Percentiles rank a stretch among this genome's conserved stretches.
These are phyloP conservation scores for Pseudozyma sp. DNA, from an alignment of 1,284 basidiomycete genomes.

Conservation along the genomic window DNA sequence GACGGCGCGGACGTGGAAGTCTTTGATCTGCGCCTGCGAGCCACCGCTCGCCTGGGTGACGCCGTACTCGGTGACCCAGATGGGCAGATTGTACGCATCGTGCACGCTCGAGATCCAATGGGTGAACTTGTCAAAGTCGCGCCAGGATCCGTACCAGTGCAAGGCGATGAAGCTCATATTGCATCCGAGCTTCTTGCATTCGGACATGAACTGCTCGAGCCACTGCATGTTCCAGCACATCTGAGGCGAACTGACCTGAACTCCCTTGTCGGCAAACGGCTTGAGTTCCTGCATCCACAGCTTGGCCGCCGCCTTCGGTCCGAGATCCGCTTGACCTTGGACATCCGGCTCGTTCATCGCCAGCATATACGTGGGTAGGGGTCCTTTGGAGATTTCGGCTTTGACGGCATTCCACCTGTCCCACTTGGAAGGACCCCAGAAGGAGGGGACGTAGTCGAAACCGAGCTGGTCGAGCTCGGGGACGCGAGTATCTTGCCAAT, in stretches of 20 bases:
- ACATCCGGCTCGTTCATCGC: slow-evolving; percentile 66
- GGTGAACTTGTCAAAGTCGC: slow-evolving; percentile 57
- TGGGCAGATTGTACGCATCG: slow-evolving; percentile 34
- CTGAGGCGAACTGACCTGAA: slow-evolving; percentile 61
- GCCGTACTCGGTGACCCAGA: slow-evolving; percentile 68
- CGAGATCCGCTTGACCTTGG: slow-evolving; percentile 52
- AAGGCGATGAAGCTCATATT: slow-evolving; percentile 60
- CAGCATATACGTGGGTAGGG: slow-evolving; percentile 47
- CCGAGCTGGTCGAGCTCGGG: slow-evolving; percentile 36
- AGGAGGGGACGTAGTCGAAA: slow-evolving; percentile 61
- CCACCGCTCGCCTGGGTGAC: slow-evolving; percentile 50
- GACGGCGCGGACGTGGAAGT: slow-evolving; percentile 52
- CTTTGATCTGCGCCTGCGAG: slow-evolving; percentile 39
- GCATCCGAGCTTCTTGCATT: slow-evolving; percentile 54
- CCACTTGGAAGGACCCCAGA: slow-evolving; percentile 59
- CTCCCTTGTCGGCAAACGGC: slow-evolving; percentile 58
- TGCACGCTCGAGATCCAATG: slow-evolving; percentile 54
- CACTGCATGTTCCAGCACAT: slow-evolving; percentile 65
- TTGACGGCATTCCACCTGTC: slow-evolving; percentile 57
- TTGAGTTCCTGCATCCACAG: slow-evolving; percentile 60
- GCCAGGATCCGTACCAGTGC: slow-evolving; percentile 66
- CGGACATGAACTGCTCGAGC: slow-evolving; percentile 57
- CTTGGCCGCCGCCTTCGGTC: slow-evolving; percentile 52
- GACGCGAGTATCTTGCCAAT: slow-evolving; percentile 53
- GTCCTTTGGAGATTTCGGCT: slow-evolving; percentile 22